Evolutionary conservation across 768 basidiomycete genomes (phyloP), one percentile per base, ranked within the genome.

Genomic region (Suillus subalutaceus): DNA sequence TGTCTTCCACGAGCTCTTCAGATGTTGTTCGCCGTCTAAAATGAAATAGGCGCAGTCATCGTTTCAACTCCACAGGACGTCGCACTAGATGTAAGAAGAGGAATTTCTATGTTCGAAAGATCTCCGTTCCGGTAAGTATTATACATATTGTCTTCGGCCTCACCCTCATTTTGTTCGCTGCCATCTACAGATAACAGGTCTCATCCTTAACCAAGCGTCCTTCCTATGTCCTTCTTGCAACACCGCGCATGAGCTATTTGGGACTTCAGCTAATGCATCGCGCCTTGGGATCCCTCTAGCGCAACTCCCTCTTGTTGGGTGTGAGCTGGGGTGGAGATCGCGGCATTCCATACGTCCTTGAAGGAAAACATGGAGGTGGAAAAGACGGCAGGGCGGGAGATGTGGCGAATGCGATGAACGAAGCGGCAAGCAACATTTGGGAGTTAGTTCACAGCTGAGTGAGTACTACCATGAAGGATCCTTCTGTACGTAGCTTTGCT

Each of bases 31-130:
- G 50, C 38, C 1, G 41, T 41, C 3, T 18, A n/a, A 18, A 32
- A 64, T 44, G 1, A 37, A 56, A 64, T 60, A 98, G 96, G 95
- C 13, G 88, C 94, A 0, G 90, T 99, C 2, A 93, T 99, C 65
- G 90, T 98, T 2, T 97, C 96, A 0, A 98, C 97, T 8, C 96
- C 97, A 0, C 97, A 99, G 76, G 92, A 97, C 70, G 92, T 99
- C 41, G 92, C 96, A 3, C 83, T 98, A 6, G 97, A 99, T 74
- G 95, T 95, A 1, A 85, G 93, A 66, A 96, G 96, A 70, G 96
- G 97, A 0, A 91, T 98, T 30, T 85, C 90, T 9, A 97, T 97
- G 94, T 90, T 98, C 74, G 86, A 87, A 63, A 96, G 77, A 84
- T 98, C 10, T 83, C 85, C 20, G 89, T 98, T 1, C 96, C 97